phyloP scores from a whole-genome alignment of 2,329 filamentous ascomycete genomes.

The Cladosporium sp. region DNA sequence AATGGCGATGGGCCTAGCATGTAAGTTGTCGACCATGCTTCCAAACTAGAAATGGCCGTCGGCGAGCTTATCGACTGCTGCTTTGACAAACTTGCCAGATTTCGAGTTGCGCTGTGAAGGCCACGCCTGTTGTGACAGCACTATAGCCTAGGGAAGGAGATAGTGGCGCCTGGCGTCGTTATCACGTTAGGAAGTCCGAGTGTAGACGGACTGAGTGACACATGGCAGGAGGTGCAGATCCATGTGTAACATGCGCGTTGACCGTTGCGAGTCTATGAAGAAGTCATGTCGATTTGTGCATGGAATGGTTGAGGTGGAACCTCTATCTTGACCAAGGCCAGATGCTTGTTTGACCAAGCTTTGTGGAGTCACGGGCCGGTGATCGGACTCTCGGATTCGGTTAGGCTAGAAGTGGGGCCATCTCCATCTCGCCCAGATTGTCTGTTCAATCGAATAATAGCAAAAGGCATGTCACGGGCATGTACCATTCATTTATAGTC shows the following conservation, averaged over 20 bases:
- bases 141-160: not conserved
- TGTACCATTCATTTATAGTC: too few species aligned
- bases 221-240: not conserved
- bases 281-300: not conserved
- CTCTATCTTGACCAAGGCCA: not conserved
- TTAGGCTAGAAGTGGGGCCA: not conserved
- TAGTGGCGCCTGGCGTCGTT: not conserved
- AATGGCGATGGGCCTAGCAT: conserved; percentile 5
- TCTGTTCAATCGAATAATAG: too few species aligned
- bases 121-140: not conserved
- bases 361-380: not conserved
- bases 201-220: not conserved
- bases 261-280: not conserved
- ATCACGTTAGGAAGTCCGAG: not conserved
- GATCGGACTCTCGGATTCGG: not conserved
- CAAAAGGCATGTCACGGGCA: too few species aligned
- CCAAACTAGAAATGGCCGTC: not conserved
- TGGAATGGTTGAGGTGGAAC: not conserved
- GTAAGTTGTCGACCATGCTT: not conserved
- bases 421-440: not conserved
- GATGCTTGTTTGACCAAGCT: not conserved
- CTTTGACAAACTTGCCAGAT: not conserved
- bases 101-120: not conserved
- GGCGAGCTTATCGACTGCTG: not conserved
- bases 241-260: not conserved